These are phyloP conservation scores for Macrolepiota fuliginosa DNA, from an alignment of 768 basidiomycete species.

Conservation along the genomic window DNA sequence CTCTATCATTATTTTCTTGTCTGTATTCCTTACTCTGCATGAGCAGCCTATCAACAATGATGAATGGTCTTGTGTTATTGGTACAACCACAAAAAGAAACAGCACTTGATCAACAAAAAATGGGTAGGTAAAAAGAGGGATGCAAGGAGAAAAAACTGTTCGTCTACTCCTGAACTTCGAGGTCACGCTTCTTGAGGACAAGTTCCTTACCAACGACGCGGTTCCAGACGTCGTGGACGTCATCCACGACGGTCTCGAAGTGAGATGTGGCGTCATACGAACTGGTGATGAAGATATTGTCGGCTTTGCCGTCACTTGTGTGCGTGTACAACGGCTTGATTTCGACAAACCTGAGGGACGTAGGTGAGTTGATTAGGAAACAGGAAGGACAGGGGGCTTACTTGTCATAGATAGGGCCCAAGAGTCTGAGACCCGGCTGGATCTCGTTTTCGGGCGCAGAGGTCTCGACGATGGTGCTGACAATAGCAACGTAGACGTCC, in stretches of 20 bases:
- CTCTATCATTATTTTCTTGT: conserved; percentile 8
- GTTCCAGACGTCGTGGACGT: conserved; percentile 96
- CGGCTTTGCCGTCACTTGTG: conserved; percentile 72
- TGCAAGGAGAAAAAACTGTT: background rate
- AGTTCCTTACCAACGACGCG: conserved; percentile 75
- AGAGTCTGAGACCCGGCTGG: conserved; percentile 83
- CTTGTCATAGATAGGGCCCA: conserved; percentile 95
- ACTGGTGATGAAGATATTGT: conserved; percentile 96
- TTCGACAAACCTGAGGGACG: conserved; percentile 71
- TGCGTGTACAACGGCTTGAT: conserved; percentile 89
- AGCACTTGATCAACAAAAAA: background rate
- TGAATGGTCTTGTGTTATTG: conserved; percentile 5
- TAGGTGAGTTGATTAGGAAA: conserved; percentile 10
- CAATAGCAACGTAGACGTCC: conserved; percentile 94
- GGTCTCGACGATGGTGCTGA: conserved; percentile 98
- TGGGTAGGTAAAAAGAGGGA: background rate
- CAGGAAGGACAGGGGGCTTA: conserved; percentile 32
- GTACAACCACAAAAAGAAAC: conserved; percentile 1
- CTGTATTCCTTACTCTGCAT: background rate
- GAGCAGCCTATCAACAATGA: background rate
- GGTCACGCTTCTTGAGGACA: conserved; percentile 86
- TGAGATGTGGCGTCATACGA: conserved; percentile 99
- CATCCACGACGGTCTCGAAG: conserved; percentile 98
- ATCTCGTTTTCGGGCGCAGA: conserved; percentile 90
- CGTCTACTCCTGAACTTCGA: conserved; percentile 52